A percentile compares a stretch with the other conserved stretches of the same genome.
Conservation (phyloP, 257 asterid species). For the Eustoma russellianum region DNA sequence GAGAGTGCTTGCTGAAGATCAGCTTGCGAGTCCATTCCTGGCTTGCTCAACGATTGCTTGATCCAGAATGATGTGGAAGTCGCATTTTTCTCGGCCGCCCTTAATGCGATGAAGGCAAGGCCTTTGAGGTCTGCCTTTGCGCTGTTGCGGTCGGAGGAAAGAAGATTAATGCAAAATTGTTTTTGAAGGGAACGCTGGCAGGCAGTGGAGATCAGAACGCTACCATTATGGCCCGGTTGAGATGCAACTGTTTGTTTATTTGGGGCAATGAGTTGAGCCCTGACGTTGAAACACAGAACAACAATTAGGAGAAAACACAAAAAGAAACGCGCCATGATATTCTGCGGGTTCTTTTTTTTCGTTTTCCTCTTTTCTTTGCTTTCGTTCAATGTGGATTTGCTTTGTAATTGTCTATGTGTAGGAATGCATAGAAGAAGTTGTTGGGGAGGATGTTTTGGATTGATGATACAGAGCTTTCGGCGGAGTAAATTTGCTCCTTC, state of each 20-base stretch:
- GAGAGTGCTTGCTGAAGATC: slow-evolving; percentile 17
- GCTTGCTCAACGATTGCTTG: not conserved
- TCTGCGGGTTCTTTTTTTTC: not conserved
- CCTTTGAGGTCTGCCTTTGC: slow-evolving; percentile 10
- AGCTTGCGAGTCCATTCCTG: not conserved
- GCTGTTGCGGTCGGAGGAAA: slow-evolving; percentile 9
- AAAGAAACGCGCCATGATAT: slow-evolving; percentile 2
- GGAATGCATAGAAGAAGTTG: not conserved
- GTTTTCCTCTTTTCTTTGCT: not conserved
- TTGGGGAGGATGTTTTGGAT: not conserved
- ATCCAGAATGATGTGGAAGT: slow-evolving; percentile 9
- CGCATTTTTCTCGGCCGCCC: slow-evolving; percentile 11
- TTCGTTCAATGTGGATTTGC: not conserved
- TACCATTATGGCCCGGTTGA: not conserved
- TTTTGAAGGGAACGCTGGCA: slow-evolving; percentile 9
- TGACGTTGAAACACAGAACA: slow-evolving; percentile 3
- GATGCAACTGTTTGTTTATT: not conserved
- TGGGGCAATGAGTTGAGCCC: not conserved
- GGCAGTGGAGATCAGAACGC: slow-evolving; percentile 6
- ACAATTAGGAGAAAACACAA: slow-evolving; percentile 4
- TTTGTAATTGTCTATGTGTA: not conserved
- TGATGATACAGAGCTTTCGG: not conserved
- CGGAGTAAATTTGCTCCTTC: too few species aligned
- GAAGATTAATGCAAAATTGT: slow-evolving; percentile 1
- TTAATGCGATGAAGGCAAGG: slow-evolving; percentile 19